Conservation (phyloP, 345 rosid species). For the Clausena lansium region DNA sequence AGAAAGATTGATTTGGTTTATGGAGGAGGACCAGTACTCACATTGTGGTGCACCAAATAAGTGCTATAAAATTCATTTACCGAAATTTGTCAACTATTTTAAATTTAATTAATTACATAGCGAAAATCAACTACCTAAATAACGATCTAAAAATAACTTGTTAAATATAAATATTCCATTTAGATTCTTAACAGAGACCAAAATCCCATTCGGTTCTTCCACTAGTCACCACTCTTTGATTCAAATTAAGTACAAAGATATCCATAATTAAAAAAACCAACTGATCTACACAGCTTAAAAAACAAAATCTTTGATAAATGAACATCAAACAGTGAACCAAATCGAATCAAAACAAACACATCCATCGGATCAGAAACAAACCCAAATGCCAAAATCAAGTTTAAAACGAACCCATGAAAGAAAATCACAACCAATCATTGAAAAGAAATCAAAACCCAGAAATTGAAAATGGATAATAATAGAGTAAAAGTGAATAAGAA, state of each 20-base stretch:
- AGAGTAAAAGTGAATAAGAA: neutral
- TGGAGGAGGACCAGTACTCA: neutral
- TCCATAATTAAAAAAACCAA: neutral
- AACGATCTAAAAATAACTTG: neutral
- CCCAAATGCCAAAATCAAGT: conserved; percentile 7
- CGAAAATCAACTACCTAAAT: neutral
- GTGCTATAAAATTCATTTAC: neutral
- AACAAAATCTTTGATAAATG: neutral
- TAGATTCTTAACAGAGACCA: neutral
- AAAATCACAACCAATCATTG: neutral
- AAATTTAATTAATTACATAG: neutral
- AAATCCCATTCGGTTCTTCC: neutral
- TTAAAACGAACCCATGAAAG: neutral
- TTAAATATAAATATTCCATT: neutral
- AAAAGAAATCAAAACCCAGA: neutral
- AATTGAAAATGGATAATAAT: neutral
- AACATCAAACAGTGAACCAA: neutral
- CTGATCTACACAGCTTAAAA: neutral
- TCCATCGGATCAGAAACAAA: conserved; percentile 24
- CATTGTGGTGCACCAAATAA: too few relatives aligned
- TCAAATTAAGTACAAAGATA: neutral
- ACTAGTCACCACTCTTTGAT: too few relatives aligned
- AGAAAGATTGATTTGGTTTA: too few relatives aligned
- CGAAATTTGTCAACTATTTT: neutral
- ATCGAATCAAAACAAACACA: conserved; percentile 21